Conservation (phyloP, 495 filamentous ascomycete genomes). For the Neurospora sp. region DNA sequence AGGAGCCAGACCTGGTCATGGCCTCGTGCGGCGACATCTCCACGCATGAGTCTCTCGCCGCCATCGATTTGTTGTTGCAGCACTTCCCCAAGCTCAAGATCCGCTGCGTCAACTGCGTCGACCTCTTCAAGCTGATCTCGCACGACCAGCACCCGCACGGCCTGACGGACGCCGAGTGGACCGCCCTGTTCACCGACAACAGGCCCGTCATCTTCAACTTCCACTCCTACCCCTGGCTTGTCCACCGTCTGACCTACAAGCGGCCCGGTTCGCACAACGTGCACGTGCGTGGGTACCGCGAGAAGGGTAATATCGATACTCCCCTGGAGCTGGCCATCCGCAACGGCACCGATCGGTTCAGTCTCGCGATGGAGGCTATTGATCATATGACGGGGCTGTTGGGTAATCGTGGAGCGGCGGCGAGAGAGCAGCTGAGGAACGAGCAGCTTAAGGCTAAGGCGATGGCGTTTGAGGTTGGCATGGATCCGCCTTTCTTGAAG, state of each 20-base stretch:
- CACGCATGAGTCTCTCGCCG: constrained; percentile 59
- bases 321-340: constrained; percentile 62
- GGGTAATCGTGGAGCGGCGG: constrained; percentile 45
- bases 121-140: constrained; percentile 64
- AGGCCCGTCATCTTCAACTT: constrained; percentile 69
- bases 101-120: constrained; percentile 65
- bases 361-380: constrained; percentile 62
- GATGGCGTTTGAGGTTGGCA: constrained; percentile 52
- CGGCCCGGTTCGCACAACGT: constrained; percentile 50
- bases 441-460: constrained; percentile 46
- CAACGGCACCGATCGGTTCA: constrained; percentile 62
- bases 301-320: constrained; percentile 73
- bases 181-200: constrained; percentile 54
- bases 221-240: constrained; percentile 68
- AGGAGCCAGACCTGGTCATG: constrained; percentile 60
- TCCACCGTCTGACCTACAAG: constrained; percentile 63
- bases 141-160: constrained; percentile 57
- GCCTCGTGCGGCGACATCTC: constrained; percentile 61
- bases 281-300: constrained; percentile 62
- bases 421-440: constrained; percentile 50
- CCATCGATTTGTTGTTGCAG: constrained; percentile 53
- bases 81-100: constrained; percentile 57
- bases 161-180: constrained; percentile 49
- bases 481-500: constrained; percentile 55
- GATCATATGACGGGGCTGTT: constrained; percentile 45